These are phyloP conservation scores for Bifiguratus adelaidae DNA, from an alignment of 192 early-diverging fungal genomes.

Conservation along the genomic window DNA sequence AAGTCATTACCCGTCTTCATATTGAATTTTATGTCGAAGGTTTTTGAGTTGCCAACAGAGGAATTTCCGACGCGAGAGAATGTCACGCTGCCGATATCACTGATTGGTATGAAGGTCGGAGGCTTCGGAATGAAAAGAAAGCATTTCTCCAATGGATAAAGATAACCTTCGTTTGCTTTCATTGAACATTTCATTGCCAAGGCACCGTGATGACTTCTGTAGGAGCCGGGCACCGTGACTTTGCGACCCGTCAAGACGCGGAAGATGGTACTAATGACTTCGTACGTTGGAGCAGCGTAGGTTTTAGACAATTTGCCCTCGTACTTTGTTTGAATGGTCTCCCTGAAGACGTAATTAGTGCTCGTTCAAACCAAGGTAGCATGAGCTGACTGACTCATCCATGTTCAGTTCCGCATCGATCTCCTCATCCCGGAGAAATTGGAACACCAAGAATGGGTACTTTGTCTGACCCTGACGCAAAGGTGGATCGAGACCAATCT, in stretches of 20 bases:
- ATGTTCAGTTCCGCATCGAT: conserved; percentile 72
- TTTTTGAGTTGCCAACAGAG: conserved; percentile 46
- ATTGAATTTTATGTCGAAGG: conserved; percentile 92
- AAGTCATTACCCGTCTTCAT: conserved; percentile 69
- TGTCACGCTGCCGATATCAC: conserved; percentile 77
- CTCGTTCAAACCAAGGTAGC: neutral
- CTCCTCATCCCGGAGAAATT: conserved; percentile 92
- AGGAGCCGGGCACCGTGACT: conserved; percentile 55
- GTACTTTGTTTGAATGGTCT: conserved; percentile 54
- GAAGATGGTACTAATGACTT: conserved; percentile 81
- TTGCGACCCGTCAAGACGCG: conserved; percentile 69
- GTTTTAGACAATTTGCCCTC: conserved; percentile 64
- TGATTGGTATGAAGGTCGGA: conserved; percentile 72
- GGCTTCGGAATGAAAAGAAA: conserved; percentile 94
- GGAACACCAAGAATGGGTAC: conserved; percentile 92
- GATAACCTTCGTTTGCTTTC: conserved; percentile 92
- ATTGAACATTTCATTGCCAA: conserved; percentile 87
- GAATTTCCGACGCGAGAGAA: conserved; percentile 73
- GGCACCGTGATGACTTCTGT: conserved; percentile 55
- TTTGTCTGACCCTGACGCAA: conserved; percentile 93
- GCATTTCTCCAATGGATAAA: conserved; percentile 92
- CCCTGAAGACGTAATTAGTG: conserved; percentile 20
- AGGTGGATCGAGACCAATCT: conserved; percentile 89
- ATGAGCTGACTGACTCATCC: conserved; percentile 40
- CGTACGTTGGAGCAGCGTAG: conserved; percentile 81